A percentile compares a stretch with the other conserved stretches of the same genome.
phyloP scores from a whole-genome alignment of 176 grass and related monocot genomes.

The Zoysia pacifica region DNA sequence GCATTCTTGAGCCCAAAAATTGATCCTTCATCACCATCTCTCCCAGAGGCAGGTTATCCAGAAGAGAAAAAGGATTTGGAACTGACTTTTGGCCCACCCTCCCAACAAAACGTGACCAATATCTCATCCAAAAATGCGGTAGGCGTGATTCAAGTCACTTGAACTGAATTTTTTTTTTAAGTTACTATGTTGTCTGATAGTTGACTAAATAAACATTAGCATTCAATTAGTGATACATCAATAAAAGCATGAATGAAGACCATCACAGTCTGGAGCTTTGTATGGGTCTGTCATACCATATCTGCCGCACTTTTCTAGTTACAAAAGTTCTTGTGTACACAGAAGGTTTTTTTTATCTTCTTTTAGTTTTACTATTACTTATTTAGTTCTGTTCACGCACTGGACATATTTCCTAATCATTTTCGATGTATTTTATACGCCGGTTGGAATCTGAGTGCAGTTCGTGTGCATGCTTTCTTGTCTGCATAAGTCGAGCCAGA shows the following conservation, averaged over 20 bases:
- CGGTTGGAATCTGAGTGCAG: slow-evolving; percentile 11
- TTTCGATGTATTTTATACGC: slow-evolving; percentile 22
- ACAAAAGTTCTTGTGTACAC: too few relatives aligned
- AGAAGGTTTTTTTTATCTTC: not conserved
- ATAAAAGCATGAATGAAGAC: slow-evolving; percentile 44
- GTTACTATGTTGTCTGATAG: slow-evolving; percentile 39
- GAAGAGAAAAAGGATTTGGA: slow-evolving; percentile 48
- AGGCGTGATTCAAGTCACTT: slow-evolving; percentile 55
- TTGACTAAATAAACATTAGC: slow-evolving; percentile 45
- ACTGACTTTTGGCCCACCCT: slow-evolving; percentile 51
- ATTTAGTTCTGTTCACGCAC: not conserved
- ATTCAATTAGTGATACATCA: slow-evolving; percentile 45
- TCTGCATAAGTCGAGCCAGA: slow-evolving; percentile 29
- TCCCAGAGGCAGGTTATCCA: slow-evolving; percentile 14
- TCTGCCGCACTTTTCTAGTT: not conserved
- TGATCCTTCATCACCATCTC: slow-evolving; percentile 24
- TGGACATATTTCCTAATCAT: slow-evolving; percentile 18
- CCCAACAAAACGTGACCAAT: slow-evolving; percentile 50
- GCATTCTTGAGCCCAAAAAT: slow-evolving; percentile 21
- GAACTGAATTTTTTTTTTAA: slow-evolving; percentile 37
- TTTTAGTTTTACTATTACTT: not conserved
- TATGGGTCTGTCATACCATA: not conserved
- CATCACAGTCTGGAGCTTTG: slow-evolving; percentile 23
- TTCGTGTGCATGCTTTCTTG: slow-evolving; percentile 33
- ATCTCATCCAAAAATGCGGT: slow-evolving; percentile 49